Conservation (phyloP, 2,329 filamentous ascomycete genomes). For the Cytospora leucostoma region DNA sequence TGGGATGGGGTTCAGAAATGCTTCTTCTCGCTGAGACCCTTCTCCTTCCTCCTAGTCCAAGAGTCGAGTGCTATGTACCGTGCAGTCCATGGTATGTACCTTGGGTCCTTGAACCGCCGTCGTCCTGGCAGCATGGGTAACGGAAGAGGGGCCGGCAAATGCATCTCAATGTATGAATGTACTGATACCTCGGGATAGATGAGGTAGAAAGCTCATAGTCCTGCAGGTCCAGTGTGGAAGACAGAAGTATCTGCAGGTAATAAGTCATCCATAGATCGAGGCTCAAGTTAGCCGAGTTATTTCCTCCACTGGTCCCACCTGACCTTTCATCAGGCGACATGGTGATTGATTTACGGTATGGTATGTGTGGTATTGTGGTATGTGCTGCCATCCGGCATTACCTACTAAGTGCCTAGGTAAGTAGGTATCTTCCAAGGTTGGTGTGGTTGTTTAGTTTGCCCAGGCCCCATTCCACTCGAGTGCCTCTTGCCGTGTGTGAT, state of each 20-base stretch:
- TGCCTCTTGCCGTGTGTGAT: constrained; percentile 3
- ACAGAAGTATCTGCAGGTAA: constrained; percentile 13
- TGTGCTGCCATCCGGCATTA: constrained; percentile 6
- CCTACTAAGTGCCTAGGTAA: too few species aligned
- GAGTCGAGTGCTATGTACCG: background rate
- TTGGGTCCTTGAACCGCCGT: constrained; percentile 5
- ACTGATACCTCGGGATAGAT: background rate
- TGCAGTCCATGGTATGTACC: background rate
- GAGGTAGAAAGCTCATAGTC: constrained; percentile 2
- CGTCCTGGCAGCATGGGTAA: constrained; percentile 10
- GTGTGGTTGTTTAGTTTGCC: background rate
- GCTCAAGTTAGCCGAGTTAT: constrained; percentile 23
- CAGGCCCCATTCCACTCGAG: constrained; percentile 11
- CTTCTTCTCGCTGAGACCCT: constrained; percentile 14
- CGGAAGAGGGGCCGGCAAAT: constrained; percentile 3
- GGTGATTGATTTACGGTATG: background rate
- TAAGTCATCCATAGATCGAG: constrained; percentile 21
- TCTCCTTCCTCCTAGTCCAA: background rate
- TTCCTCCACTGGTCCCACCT: constrained; percentile 13
- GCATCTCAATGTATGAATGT: background rate
- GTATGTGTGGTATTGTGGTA: background rate
- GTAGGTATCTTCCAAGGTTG: constrained; percentile 2
- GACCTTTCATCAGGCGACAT: background rate
- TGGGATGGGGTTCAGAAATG: background rate
- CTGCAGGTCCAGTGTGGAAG: constrained; percentile 14